phyloP scores from a whole-genome alignment of 495 filamentous ascomycete genomes.

The Physcia stellaris region DNA sequence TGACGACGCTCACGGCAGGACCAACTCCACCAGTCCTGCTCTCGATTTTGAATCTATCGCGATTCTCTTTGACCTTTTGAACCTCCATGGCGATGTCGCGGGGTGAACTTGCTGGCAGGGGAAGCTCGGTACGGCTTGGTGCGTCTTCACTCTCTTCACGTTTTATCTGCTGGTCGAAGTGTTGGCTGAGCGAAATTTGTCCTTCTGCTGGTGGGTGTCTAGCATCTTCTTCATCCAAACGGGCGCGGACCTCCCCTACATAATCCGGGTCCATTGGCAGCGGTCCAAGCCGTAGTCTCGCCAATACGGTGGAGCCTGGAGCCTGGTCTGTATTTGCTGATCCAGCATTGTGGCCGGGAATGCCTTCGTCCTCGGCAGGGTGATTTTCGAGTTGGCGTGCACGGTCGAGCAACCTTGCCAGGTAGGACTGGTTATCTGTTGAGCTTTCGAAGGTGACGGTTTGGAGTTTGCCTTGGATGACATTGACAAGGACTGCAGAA shows the following conservation, averaged over 20 bases:
- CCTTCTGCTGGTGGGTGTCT: slow-evolving; percentile 53
- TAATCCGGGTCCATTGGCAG: slow-evolving; percentile 67
- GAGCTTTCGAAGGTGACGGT: slow-evolving; percentile 63
- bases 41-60: slow-evolving; percentile 76
- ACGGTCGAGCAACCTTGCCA: slow-evolving; percentile 65
- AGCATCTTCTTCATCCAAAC: slow-evolving; percentile 66
- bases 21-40: slow-evolving; percentile 67
- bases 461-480: slow-evolving; percentile 61
- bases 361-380: slow-evolving; percentile 79
- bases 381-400: slow-evolving; percentile 41
- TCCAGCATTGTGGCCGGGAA: slow-evolving; percentile 80
- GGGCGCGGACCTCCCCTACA: slow-evolving; percentile 66
- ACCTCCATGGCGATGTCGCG: slow-evolving; percentile 89
- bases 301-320: slow-evolving; percentile 35
- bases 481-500: slow-evolving; percentile 56
- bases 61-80: slow-evolving; percentile 84
- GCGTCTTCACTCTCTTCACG: slow-evolving; percentile 76
- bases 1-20: slow-evolving; percentile 69
- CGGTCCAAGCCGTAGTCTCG: slow-evolving; percentile 60
- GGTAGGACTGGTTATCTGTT: slow-evolving; percentile 62
- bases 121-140: slow-evolving; percentile 61
- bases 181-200: slow-evolving; percentile 51
- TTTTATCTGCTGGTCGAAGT: slow-evolving; percentile 77
- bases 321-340: slow-evolving; percentile 61
- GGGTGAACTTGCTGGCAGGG: slow-evolving; percentile 70